phyloP scores from a whole-genome alignment of 108 stramenopile genomes.

The Conticribra guillardii region DNA sequence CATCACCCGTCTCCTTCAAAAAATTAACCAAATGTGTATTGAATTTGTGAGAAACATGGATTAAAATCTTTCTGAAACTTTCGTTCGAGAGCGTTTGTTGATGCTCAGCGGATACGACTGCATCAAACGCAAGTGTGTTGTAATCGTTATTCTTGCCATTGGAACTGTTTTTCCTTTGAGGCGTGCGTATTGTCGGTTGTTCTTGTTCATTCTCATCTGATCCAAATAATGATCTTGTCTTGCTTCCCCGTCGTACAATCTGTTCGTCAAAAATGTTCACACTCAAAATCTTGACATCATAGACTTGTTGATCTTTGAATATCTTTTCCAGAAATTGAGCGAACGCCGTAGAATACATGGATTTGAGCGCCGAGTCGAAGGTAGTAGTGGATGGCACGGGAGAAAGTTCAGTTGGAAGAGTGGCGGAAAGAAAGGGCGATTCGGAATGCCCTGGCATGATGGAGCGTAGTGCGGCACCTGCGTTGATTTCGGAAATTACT shows the following conservation, averaged over 20 bases:
- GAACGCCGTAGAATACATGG: slow-evolving; percentile 15
- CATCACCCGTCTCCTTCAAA: slow-evolving; percentile 29
- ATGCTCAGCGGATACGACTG: slow-evolving; percentile 33
- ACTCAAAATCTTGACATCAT: slow-evolving; percentile 28
- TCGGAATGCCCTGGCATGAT: too few relatives aligned
- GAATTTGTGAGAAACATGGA: slow-evolving; percentile 45
- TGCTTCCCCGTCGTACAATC: too few relatives aligned
- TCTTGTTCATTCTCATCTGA: too few relatives aligned
- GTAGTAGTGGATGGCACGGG: slow-evolving; percentile 15
- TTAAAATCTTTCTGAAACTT: slow-evolving; percentile 37
- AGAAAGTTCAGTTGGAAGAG: slow-evolving; percentile 14
- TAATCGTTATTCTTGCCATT: not conserved
- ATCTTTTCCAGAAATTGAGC: slow-evolving; percentile 29
- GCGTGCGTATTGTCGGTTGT: not conserved
- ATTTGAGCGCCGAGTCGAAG: slow-evolving; percentile 13
- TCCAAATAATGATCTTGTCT: too few relatives aligned
- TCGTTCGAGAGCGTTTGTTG: slow-evolving; percentile 11
- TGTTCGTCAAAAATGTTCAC: slow-evolving; percentile 40
- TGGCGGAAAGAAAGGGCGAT: not conserved
- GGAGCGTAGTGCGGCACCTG: not conserved
- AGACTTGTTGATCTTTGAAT: slow-evolving; percentile 40
- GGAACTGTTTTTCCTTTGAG: not conserved
- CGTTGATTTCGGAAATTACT: slow-evolving; percentile 8
- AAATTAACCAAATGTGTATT: slow-evolving; percentile 32
- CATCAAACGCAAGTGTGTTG: slow-evolving; percentile 17